A percentile compares a stretch with the other conserved stretches of the same genome.
Evolutionary conservation across 306 rosid genomes (phyloP).

Genomic region (Cucurbita maxima): DNA sequence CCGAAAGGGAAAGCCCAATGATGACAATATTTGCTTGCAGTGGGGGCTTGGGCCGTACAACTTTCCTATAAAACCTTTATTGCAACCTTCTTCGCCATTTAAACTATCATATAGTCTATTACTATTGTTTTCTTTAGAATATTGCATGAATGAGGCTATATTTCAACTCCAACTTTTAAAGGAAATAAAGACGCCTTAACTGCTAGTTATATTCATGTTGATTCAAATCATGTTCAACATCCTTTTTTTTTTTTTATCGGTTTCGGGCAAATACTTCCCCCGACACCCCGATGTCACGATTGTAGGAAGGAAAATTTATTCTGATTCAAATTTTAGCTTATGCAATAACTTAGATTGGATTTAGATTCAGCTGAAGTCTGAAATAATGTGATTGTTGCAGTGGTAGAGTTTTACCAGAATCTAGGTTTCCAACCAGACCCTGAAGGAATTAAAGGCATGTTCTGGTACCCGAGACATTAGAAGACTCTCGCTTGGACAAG

Average conservation of each 20-base stretch:
- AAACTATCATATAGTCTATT: too few relatives aligned
- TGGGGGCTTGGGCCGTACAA: too few relatives aligned
- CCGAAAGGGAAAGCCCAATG: too few relatives aligned
- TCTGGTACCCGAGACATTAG: constrained; percentile 73
- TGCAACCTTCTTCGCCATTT: not conserved
- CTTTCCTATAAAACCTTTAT: too few relatives aligned
- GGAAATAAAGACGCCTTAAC: not conserved
- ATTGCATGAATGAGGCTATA: not conserved
- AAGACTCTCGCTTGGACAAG: not conserved
- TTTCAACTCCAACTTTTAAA: not conserved
- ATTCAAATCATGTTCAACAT: not conserved
- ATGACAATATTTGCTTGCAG: too few relatives aligned
- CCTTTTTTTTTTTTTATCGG: not conserved
- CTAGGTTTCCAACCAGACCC: constrained; percentile 93
- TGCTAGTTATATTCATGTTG: not conserved
- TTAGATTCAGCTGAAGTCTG: not conserved
- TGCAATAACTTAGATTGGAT: not conserved
- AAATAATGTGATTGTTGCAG: constrained; percentile 34
- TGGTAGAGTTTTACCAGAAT: constrained; percentile 76
- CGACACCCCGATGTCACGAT: not conserved
- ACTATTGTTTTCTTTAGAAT: not conserved
- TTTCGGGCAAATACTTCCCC: not conserved
- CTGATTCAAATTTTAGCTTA: not conserved
- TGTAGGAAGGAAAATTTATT: not conserved
- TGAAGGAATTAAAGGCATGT: constrained; percentile 96